Percentiles rank a stretch among this genome's conserved stretches.
phyloP scores from a whole-genome alignment of 805 yeast genomes.

The Starmerella potacharoeniae region DNA sequence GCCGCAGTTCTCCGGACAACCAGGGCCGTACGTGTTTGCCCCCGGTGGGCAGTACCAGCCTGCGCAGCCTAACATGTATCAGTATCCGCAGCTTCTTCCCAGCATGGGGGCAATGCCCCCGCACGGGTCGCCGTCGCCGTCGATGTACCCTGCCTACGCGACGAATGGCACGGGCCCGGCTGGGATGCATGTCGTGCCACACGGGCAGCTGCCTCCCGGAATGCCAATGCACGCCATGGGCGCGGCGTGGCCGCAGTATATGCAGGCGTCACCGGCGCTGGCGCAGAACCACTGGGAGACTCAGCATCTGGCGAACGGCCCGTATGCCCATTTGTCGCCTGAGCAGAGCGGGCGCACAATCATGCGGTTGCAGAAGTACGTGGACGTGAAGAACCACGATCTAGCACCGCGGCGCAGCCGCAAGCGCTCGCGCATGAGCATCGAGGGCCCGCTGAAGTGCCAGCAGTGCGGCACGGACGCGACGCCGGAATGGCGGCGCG shows the following conservation, averaged over 20 bases:
- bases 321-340: neutral
- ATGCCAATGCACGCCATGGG: neutral
- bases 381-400: neutral
- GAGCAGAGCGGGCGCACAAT: neutral
- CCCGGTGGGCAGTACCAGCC: neutral
- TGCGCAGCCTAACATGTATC: neutral
- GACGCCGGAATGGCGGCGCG: conserved; percentile 79
- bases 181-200: neutral
- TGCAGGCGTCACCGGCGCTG: neutral
- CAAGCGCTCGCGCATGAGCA: conserved; percentile 9
- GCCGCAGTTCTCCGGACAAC: neutral
- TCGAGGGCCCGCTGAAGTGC: conserved; percentile 26
- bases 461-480: conserved; percentile 43
- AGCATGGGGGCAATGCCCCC: neutral
- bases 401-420: conserved; percentile 1
- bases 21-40: neutral
- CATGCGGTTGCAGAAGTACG: conserved; percentile 3
- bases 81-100: neutral
- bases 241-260: neutral
- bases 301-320: neutral
- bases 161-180: neutral
- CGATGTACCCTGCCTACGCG: neutral
- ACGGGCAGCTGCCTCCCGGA: neutral
- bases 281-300: neutral
- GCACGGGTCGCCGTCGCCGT: neutral